Evolutionary conservation across 2,329 filamentous ascomycete species (phyloP).

Genomic region (Tolypocladium inflatum): DNA sequence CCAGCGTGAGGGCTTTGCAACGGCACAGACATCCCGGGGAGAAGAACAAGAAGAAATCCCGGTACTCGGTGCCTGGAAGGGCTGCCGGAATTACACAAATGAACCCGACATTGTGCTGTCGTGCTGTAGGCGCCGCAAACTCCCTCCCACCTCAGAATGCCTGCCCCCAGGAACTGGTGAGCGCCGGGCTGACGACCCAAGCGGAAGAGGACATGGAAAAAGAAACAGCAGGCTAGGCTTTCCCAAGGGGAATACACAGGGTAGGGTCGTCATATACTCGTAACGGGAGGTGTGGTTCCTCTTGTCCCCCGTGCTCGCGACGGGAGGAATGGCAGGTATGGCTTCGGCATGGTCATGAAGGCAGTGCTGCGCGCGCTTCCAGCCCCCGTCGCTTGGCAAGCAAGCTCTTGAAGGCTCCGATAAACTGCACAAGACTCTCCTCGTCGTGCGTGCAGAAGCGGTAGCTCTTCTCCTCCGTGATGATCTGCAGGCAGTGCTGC

Average conservation of each 20-base stretch:
- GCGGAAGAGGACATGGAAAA: background rate
- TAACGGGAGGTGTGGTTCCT: background rate
- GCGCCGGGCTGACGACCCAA: background rate
- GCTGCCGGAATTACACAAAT: background rate
- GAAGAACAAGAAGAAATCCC: background rate
- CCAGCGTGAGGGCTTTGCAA: too few species aligned
- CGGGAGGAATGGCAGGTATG: background rate
- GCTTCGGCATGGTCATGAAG: background rate
- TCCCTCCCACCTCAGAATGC: background rate
- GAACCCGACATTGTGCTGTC: background rate
- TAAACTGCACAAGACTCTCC: conserved; percentile 70
- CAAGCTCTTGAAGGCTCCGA: conserved; percentile 86
- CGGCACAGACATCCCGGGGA: background rate
- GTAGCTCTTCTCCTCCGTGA: conserved; percentile 82
- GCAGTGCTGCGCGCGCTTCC: conserved; percentile 36
- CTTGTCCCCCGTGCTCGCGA: background rate
- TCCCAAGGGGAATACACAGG: background rate
- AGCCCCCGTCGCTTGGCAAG: conserved; percentile 60
- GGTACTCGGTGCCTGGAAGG: background rate
- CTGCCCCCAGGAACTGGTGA: background rate
- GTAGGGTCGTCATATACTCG: background rate
- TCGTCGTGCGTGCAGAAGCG: conserved; percentile 72
- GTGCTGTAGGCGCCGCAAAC: background rate
- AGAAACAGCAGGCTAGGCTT: background rate
- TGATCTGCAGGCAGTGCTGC: conserved; percentile 80